These are phyloP conservation scores for Neonothopanus nambi DNA, from an alignment of 1,284 basidiomycete species.

Conservation along the genomic window DNA sequence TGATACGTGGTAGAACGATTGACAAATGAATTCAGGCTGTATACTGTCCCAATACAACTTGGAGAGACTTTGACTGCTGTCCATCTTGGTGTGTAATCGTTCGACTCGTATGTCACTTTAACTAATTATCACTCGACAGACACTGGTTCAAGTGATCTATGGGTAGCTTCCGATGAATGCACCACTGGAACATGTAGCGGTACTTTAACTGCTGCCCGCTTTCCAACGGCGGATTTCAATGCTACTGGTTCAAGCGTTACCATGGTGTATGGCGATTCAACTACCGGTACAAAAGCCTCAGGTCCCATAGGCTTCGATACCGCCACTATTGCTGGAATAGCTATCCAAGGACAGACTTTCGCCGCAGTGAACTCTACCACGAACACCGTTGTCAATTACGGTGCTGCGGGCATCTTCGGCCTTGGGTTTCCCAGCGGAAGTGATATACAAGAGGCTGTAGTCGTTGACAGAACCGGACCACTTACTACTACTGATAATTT, in stretches of 20 bases:
- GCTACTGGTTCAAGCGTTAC: slow-evolving; percentile 29
- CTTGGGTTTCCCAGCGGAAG: slow-evolving; percentile 40
- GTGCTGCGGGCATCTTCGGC: slow-evolving; percentile 40
- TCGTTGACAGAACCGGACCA: slow-evolving; percentile 32
- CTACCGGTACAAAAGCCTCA: slow-evolving; percentile 35
- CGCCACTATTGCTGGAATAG: slow-evolving; percentile 37
- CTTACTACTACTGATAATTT: slow-evolving; percentile 39
- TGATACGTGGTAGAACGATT: no score
- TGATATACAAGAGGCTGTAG: slow-evolving; percentile 39
- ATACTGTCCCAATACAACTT: slow-evolving; percentile 35
- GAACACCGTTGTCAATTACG: slow-evolving; percentile 35
- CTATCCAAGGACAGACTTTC: slow-evolving; percentile 33
- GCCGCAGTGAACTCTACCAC: slow-evolving; percentile 37
- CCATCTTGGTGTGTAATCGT: slow-evolving; percentile 33
- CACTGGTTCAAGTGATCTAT: slow-evolving; percentile 41
- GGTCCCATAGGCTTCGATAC: slow-evolving; percentile 37
- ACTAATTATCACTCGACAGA: slow-evolving; percentile 24
- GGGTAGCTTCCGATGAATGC: slow-evolving; percentile 36
- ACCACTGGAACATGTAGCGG: slow-evolving; percentile 23
- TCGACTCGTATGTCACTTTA: background rate
- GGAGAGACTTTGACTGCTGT: slow-evolving; percentile 34
- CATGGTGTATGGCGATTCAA: slow-evolving; percentile 34
- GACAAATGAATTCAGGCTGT: slow-evolving; percentile 26
- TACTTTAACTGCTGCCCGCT: slow-evolving; percentile 22
- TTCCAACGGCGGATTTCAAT: slow-evolving; percentile 25